Base-by-base conservation (phyloP, 2,329 filamentous ascomycete genomes). In the Dothistroma pini region DNA sequence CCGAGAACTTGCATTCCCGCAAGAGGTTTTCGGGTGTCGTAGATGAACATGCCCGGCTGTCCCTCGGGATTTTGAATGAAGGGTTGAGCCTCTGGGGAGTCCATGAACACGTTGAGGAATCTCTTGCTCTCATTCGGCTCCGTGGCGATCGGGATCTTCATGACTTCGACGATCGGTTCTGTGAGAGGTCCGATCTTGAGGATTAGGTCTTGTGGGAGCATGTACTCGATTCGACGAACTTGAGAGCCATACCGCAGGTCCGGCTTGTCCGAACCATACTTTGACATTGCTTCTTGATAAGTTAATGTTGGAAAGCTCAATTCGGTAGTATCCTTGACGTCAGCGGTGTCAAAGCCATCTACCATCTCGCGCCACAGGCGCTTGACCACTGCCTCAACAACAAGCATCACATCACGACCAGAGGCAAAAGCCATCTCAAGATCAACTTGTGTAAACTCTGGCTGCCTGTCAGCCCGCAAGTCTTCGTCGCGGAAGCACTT, bases 401-500 rank as follows among this genome's bases (percentile, higher is more conserved):
- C 75, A 10, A 71, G 69, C 85, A 90, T 93, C 9, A 96, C 88
- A 66, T 89, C 83, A 53, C 86, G 75, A 7, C 88, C 89, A 6
- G 80, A 86, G 0, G 89, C 87, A 77, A 96, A 99, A 0, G 90
- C 86, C 89, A 96, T 95, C 74, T 99, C 95, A 68, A 99, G 76
- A 83, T 99, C 95, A 75, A 90, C 89, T 80, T 96, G 92, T 0
- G 95, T 97, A 72, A 99, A 99, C 73, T 99, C 95, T 0, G 95
- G 96, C 72, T 99, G 95, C 47, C 95, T 83, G 74, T 99, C 96
- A 0, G 93, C 90, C 21, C 95, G 84, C 38, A 95, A 80, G 74
- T 97, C 96, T 73, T 99, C 95, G 71, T 99, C 96, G 14, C 95
- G 87, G 76, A 97, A 99, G 72, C 95, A 99, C 65, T 87, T 88